Base-by-base conservation (phyloP, 768 basidiomycete species). In the Suillus plorans region DNA sequence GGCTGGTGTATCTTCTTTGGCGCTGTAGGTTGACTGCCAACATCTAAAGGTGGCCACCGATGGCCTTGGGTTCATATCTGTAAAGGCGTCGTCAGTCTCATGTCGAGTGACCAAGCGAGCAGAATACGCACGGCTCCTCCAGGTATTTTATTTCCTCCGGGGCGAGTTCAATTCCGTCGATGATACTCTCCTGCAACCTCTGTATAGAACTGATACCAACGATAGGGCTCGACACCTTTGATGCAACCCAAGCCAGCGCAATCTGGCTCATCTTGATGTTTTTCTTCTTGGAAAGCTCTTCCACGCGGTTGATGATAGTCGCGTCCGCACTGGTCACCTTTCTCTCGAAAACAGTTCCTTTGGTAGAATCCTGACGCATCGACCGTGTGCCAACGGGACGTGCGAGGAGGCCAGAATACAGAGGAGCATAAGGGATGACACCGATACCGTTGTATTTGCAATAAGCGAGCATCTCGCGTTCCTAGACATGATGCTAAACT, bases 371-470 rank as follows among this genome's bases (percentile, higher is more conserved):
- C 1, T 34, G 18, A 4, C 78, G 71, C 0, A 60, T 47, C 0
- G 80, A 72, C 45, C 71, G 71, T 1, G 64, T 65, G 3, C 70
- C 74, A 0, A 78, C 2, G 0, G 80, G 81, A 3, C 81, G 78
- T 0, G 80, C 75, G 8, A 84, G 79, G 34, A 69, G 44, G 4
- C 83, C 84, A 7, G 63, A 65, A 28, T 73, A 69, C 16, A 87
- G 77, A 1, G 85, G 83, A 0, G 78, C 72, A 80, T 82, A 86
- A 0, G 85, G 83, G 39, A 88, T 84, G 34, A 82, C 70, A 0
- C 84, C 84, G 42, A 87, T 82, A 31, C 85, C 85, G 34, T 81
- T 79, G 64, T 76, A 77, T 25, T 79, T 76, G 69, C 81, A 83
- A 70, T 82, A 84, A 5, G 76, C 70, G 22, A 78, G 69, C 81